Evolutionary conservation across 768 basidiomycete genomes (phyloP), one percentile per base, ranked within the genome.

Genomic region (Calocybe gangraenosa): DNA sequence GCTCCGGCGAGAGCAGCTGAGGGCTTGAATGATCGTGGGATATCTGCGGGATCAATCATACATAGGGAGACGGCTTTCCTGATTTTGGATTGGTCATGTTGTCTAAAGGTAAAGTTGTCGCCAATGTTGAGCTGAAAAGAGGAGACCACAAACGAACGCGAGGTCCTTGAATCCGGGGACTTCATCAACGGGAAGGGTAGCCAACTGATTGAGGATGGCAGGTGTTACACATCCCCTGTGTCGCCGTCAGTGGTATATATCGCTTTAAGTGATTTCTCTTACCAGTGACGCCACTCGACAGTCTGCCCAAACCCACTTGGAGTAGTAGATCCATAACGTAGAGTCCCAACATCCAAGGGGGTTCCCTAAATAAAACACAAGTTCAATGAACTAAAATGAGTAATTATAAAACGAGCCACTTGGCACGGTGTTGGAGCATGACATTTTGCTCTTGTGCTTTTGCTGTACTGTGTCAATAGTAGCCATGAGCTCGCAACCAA

Each of bases 281-380:
- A 86, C 86, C 87, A 90, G 53, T 90, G 87, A 33, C 78, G 69
- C 88, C 88, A 90, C 56, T 81, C 71, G 2, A 88, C 78, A 0
- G 71, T 76, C 60, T 86, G 82, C 37, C 83, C 79, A 40, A 71
- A 78, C 31, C 71, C 62, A 15, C 59, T 65, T 7, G 57, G 55
- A 6, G 60, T 61, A 5, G 71, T 71, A 41, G 68, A 64, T 0
- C 87, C 87, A 54, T 89, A 87, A n/a, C 87, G 67, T 47, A 90
- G 63, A 14, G 69, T 70, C 2, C 82, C 84, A 13, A 69, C 59
- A n/a, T 69, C 63, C 31, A 90, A 75, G 0, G 55, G 39, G 1
- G 76, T 60, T 28, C 76, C 79, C 71, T 73, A 45, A 10, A n/a
- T n/a, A 44, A 41, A 22, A 25, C 14, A 33, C 35, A 23, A 30